Conservation (phyloP, 1,139 yeast species). For the Yamadazyma spencermartinsiae region DNA sequence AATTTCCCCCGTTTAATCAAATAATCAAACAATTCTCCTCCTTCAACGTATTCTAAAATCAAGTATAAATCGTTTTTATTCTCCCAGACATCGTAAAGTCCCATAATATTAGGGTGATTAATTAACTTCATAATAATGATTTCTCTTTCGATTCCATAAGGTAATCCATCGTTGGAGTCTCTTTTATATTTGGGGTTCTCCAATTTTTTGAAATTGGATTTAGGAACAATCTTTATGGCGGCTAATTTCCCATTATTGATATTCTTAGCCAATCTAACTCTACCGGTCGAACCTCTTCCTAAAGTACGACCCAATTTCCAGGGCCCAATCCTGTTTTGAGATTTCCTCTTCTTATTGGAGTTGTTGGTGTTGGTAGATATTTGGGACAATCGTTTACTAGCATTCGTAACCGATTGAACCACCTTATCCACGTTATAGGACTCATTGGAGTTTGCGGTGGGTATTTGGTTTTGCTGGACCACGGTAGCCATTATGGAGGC, state of each 20-base stretch:
- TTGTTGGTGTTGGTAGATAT: slow-evolving; percentile 56
- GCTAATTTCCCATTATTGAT: slow-evolving; percentile 83
- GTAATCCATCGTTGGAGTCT: slow-evolving; percentile 49
- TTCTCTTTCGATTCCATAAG: slow-evolving; percentile 95
- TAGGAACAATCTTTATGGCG: slow-evolving; percentile 95
- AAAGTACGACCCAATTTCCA: slow-evolving; percentile 95
- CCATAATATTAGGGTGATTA: slow-evolving; percentile 91
- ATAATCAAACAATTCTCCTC: slow-evolving; percentile 94
- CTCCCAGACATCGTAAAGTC: slow-evolving; percentile 98
- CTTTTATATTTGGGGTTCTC: slow-evolving; percentile 50
- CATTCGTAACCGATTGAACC: slow-evolving; percentile 58
- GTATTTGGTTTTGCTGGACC: slow-evolving; percentile 2
- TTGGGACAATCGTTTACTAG: slow-evolving; percentile 63
- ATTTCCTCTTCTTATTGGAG: slow-evolving; percentile 51
- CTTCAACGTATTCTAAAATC: slow-evolving; percentile 93
- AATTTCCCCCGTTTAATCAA: slow-evolving; percentile 84
- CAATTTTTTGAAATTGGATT: slow-evolving; percentile 60
- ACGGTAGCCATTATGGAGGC: slow-evolving; percentile 1
- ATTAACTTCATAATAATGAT: slow-evolving; percentile 90
- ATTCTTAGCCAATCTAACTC: slow-evolving; percentile 90
- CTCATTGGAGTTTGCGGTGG: slow-evolving; percentile 13
- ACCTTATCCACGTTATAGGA: slow-evolving; percentile 45
- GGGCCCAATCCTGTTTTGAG: slow-evolving; percentile 85
- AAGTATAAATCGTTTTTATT: slow-evolving; percentile 89
- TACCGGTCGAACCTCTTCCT: slow-evolving; percentile 94